Base-by-base conservation (phyloP, 192 early-diverging fungal genomes). In the Coemansia sp. region DNA sequence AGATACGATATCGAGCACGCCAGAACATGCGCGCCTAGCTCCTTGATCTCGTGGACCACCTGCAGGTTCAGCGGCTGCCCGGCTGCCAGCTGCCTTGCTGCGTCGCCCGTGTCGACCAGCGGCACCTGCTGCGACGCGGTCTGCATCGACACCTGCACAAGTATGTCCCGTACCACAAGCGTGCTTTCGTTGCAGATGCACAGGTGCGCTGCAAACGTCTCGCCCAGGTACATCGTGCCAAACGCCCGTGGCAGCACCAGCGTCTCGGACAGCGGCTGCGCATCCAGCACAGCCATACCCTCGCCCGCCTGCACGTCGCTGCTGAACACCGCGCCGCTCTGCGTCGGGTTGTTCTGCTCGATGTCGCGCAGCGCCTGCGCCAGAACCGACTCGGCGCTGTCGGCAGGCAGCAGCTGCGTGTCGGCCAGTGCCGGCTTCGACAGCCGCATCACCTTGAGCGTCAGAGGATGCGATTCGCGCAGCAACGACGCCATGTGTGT, bases 211-310 rank as follows among this genome's bases (percentile, higher is more conserved):
- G 82, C 80, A 69, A 98, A 97, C 0, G 91, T 94, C 77, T 97
- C 96, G 7, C 96, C 96, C 20, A 98, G 85, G 69, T 96, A 97
- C 34, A 98, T 96, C 48, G 91, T 91, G 7, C 95, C 95, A 78
- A 97, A 96, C 12, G 91, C 80, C 6, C 89, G 75, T 17, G 95
- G 95, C 62, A 96, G 84, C n/a, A 86, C 76, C 51, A 95, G 80
- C 14, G 91, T 73, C 61, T 92, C 88, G 5, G 83, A 80, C 25
- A 93, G 69, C 18, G 84, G 86, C 56, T 88, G 87, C 38, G 40
- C 36, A 20, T 88, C 84, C 7, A 86, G 81, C 56, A 87, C 87
- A 49, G 76, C 72, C n/a, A 69, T 45, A 33, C 32, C 69, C 28
- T 25, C 48, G 69, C 49, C 62, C 59, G 83, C 66, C 42, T 81